A percentile compares a stretch with the other conserved stretches of the same genome.
phyloP scores from a whole-genome alignment of 2,329 filamentous ascomycete genomes.

The Aureobasidium sp. region DNA sequence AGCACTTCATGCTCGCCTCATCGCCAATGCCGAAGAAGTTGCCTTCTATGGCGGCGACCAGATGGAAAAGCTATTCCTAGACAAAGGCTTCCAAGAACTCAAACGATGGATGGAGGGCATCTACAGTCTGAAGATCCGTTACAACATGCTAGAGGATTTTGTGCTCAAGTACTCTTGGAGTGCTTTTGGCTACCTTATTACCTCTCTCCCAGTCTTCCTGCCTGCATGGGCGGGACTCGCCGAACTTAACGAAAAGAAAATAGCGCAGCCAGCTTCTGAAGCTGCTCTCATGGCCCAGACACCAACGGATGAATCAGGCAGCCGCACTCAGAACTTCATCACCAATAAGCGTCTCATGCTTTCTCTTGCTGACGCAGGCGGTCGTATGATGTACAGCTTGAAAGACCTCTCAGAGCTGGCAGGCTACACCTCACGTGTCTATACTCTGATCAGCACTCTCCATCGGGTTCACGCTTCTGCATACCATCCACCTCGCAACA shows the following conservation, averaged over 20 bases:
- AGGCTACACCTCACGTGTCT: slow-evolving; percentile 92
- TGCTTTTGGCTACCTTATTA: slow-evolving; percentile 90
- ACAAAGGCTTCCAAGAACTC: slow-evolving; percentile 84
- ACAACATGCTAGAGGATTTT: slow-evolving; percentile 98
- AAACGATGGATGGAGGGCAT: slow-evolving; percentile 98
- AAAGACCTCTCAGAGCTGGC: slow-evolving; percentile 95
- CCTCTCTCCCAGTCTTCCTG: slow-evolving; percentile 86
- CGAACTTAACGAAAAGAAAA: slow-evolving; percentile 27
- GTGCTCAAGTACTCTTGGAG: slow-evolving; percentile 99
- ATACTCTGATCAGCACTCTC: slow-evolving; percentile 88
- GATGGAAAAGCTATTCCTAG: slow-evolving; percentile 88
- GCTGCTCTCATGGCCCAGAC: slow-evolving; percentile 12
- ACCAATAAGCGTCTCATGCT: slow-evolving; percentile 99
- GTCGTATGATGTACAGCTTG: slow-evolving; percentile 99
- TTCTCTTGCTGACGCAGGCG: slow-evolving; percentile 89
- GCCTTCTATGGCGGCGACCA: slow-evolving; percentile 95
- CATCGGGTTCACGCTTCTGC: slow-evolving; percentile 89
- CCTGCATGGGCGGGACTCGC: slow-evolving; percentile 87
- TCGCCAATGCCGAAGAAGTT: slow-evolving; percentile 95
- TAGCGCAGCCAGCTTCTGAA: slow-evolving; percentile 9
- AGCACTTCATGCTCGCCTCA: slow-evolving; percentile 79
- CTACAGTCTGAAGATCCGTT: slow-evolving; percentile 93
- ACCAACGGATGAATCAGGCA: slow-evolving; percentile 34
- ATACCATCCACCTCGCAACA: slow-evolving; percentile 64
- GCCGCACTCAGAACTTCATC: slow-evolving; percentile 97